Evolutionary conservation across 306 rosid genomes (phyloP), one percentile per base, ranked within the genome.

Genomic region (Rubus parviflorus): DNA sequence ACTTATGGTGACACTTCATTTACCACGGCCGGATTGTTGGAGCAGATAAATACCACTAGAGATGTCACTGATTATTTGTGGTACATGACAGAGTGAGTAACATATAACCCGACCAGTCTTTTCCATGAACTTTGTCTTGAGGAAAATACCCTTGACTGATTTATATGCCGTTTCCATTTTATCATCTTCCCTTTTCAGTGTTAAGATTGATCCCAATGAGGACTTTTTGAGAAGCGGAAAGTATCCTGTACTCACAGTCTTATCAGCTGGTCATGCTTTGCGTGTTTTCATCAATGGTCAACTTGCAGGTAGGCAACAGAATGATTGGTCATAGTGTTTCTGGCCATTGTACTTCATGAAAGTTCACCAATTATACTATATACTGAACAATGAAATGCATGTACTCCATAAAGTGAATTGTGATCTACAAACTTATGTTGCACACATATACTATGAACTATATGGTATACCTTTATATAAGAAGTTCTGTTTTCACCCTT

Each of bases 21-120:
- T 81, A 91, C 97, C 0, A 87, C 78, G 48, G 82, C 77, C 6
- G 99, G 99, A 64, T 83, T 95, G 73, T 85, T 92, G 84, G 99
- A 95, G 82, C 99, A 95, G 88, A 82, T 95, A 79, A 95, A 95
- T 84, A 88, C 92, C 79, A 95, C 99, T 47, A 88, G 99, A 78
- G 99, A 95, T 83, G 77, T 85, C 62, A 83, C 99, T 40, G 99
- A 95, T 76, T 92, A 95, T 81, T 82, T 95, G 90, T 95, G 99
- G 99, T 95, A 95, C 89, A 78, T 90, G 58, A 95, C 99, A 83
- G 99, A 95, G 99, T 95, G 84, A 92, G 99, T 95, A 75, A 68
- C 75, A 66, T 37, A 46, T 42, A 14, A 61, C 57, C 72, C 19
- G 57, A 64, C 45, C 51, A 7, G 43, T 57, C 3, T 49, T 72